Evolutionary conservation across 2,329 filamentous ascomycete species (phyloP).

Genomic region (Talaromyces piceae): DNA sequence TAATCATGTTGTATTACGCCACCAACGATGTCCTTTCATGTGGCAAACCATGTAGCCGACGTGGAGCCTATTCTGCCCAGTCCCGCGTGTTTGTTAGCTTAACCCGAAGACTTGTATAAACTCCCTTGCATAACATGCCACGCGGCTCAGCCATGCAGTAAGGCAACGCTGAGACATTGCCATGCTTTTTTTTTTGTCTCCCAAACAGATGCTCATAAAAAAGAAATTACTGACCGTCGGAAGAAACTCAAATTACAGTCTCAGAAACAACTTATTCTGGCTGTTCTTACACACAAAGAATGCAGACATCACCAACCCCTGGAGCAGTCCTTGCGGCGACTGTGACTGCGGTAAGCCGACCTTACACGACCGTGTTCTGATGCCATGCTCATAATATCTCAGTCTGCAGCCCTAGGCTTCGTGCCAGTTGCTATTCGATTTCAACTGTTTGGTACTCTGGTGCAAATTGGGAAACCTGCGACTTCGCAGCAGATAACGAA

Average conservation of each 20-base stretch:
- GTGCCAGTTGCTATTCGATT: slow-evolving; percentile 31
- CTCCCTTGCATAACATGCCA: not conserved
- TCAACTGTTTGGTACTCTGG: slow-evolving; percentile 24
- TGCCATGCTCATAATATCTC: not conserved
- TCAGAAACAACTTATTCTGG: slow-evolving; percentile 6
- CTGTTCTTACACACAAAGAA: not conserved
- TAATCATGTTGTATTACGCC: too few species aligned
- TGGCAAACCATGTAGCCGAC: not conserved
- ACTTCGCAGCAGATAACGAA: slow-evolving; percentile 22
- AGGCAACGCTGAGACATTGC: not conserved
- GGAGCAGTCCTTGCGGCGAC: slow-evolving; percentile 22
- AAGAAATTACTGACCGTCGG: not conserved
- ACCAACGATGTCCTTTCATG: too few species aligned
- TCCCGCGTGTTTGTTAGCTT: not conserved
- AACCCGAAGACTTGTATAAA: too few species aligned
- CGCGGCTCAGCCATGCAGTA: not conserved
- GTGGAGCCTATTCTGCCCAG: not conserved
- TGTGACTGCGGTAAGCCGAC: slow-evolving; percentile 19
- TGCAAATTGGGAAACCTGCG: slow-evolving; percentile 18
- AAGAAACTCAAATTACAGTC: not conserved
- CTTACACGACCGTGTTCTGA: not conserved
- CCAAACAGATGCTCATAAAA: not conserved
- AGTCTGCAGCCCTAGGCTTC: slow-evolving; percentile 31
- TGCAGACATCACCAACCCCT: slow-evolving; percentile 14
- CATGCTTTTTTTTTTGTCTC: not conserved